Evolutionary conservation across 2,329 filamentous ascomycete species (phyloP).

Genomic region (Sclerotinia minor): DNA sequence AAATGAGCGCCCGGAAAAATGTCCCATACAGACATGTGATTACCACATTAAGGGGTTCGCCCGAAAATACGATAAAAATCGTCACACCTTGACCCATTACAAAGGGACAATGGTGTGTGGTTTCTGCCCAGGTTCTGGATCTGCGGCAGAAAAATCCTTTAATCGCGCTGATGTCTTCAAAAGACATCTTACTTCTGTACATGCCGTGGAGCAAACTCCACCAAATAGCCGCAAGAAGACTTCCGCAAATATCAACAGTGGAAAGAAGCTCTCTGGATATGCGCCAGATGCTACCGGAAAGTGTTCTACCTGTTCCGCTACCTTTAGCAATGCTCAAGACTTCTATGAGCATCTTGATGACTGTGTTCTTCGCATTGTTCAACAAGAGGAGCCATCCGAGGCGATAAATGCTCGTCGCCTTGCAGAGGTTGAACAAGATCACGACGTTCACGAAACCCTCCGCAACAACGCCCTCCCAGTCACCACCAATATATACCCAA

Average conservation of each 20-base stretch:
- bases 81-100: conserved; percentile 94
- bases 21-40: conserved; percentile 88
- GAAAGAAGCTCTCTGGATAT: conserved; percentile 65
- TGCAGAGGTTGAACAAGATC: conserved; percentile 65
- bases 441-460: conserved; percentile 60
- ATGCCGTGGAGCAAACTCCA: conserved; percentile 90
- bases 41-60: conserved; percentile 95
- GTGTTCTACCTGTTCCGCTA: conserved; percentile 87
- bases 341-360: conserved; percentile 95
- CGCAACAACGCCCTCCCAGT: conserved; percentile 56
- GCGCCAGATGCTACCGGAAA: conserved; percentile 77
- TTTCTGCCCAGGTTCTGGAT: conserved; percentile 87
- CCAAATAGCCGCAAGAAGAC: conserved; percentile 82
- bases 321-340: conserved; percentile 85
- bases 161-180: conserved; percentile 98
- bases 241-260: conserved; percentile 38
- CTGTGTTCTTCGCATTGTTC: conserved; percentile 69
- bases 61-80: conserved; percentile 96
- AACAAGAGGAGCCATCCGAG: conserved; percentile 69
- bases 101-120: conserved; percentile 98
- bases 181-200: conserved; percentile 86
- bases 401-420: conserved; percentile 67
- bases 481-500: conserved; percentile 50
- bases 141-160: conserved; percentile 89
- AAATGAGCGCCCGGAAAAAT: conserved; percentile 91